Percentiles rank a stretch among this genome's conserved stretches.
These are phyloP conservation scores for Avena eriantha DNA, from an alignment of 176 grass and related monocot species.

Conservation along the genomic window DNA sequence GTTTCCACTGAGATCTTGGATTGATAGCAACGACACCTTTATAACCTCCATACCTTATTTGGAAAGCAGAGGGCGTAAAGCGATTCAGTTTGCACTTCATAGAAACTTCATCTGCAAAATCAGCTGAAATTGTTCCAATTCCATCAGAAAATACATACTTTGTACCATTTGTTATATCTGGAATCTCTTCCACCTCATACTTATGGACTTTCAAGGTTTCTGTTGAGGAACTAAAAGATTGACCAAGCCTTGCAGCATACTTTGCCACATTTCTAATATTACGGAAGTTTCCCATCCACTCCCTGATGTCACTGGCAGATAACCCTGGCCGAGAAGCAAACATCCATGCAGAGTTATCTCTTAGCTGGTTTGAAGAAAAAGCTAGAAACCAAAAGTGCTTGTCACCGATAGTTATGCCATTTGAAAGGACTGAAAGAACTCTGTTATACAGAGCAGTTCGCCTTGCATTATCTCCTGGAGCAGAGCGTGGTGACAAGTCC, in stretches of 20 bases:
- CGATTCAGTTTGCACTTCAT: slow-evolving; percentile 67
- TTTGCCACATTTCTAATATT: slow-evolving; percentile 92
- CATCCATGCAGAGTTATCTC: slow-evolving; percentile 96
- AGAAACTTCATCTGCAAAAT: slow-evolving; percentile 78
- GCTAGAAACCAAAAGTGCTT: slow-evolving; percentile 96
- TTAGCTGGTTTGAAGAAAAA: slow-evolving; percentile 94
- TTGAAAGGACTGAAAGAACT: slow-evolving; percentile 69
- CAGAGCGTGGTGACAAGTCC: slow-evolving; percentile 70
- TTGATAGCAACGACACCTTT: slow-evolving; percentile 90
- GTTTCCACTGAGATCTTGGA: slow-evolving; percentile 62
- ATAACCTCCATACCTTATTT: slow-evolving; percentile 92
- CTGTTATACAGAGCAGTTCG: slow-evolving; percentile 67
- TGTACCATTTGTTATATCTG: slow-evolving; percentile 69
- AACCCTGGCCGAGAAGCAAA: slow-evolving; percentile 65
- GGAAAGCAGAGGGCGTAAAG: slow-evolving; percentile 80
- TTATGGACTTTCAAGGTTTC: slow-evolving; percentile 69
- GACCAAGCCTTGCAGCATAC: slow-evolving; percentile 93
- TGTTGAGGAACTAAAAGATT: slow-evolving; percentile 88
- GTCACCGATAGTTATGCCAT: slow-evolving; percentile 76
- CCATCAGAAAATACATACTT: slow-evolving; percentile 87
- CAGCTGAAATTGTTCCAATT: slow-evolving; percentile 82
- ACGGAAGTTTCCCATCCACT: slow-evolving; percentile 86
- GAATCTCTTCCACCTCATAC: slow-evolving; percentile 63
- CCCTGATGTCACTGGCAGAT: slow-evolving; percentile 70
- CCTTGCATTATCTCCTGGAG: slow-evolving; percentile 39